A percentile compares a stretch with the other conserved stretches of the same genome.
Conservation (phyloP, 495 filamentous ascomycete species). For the Neurospora sp. region DNA sequence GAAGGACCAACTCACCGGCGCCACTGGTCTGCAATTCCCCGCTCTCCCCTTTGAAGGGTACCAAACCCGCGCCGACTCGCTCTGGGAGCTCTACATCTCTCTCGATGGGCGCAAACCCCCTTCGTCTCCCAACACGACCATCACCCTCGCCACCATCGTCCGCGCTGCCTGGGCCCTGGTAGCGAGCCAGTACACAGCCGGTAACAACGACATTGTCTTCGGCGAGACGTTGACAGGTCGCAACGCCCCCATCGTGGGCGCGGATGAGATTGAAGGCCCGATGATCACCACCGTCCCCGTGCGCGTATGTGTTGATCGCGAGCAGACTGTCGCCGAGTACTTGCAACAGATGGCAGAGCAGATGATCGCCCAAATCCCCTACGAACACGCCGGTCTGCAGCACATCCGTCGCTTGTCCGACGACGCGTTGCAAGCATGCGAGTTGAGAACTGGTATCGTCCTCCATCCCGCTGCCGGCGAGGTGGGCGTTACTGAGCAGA, state of each 20-base stretch:
- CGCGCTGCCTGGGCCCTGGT: slow-evolving; percentile 54
- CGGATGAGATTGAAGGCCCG: slow-evolving; percentile 46
- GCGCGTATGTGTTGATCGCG: slow-evolving; percentile 34
- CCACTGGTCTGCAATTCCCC: slow-evolving; percentile 48
- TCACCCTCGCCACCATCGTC: slow-evolving; percentile 49
- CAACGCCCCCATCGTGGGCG: slow-evolving; percentile 38
- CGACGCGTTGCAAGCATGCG: slow-evolving; percentile 55
- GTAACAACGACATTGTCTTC: slow-evolving; percentile 42
- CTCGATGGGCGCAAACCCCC: slow-evolving; percentile 20
- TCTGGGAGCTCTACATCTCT: slow-evolving; percentile 41
- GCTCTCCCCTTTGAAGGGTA: slow-evolving; percentile 44
- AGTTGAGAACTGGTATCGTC: slow-evolving; percentile 40
- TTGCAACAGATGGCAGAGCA: slow-evolving; percentile 44
- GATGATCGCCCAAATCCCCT: slow-evolving; percentile 42
- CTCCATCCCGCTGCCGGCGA: slow-evolving; percentile 32
- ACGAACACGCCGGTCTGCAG: slow-evolving; percentile 61
- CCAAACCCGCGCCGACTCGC: slow-evolving; percentile 41
- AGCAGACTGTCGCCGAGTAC: slow-evolving; percentile 22
- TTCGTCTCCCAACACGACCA: slow-evolving; percentile 8
- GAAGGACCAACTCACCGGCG: slow-evolving; percentile 37
- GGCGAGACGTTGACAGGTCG: slow-evolving; percentile 50
- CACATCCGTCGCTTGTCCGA: slow-evolving; percentile 52
- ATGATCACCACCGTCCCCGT: slow-evolving; percentile 59
- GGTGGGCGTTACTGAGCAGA: slow-evolving; percentile 24
- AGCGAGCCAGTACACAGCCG: slow-evolving; percentile 39